Base-by-base conservation (phyloP, 2,329 filamentous ascomycete species). In the Pseudocercospora pini-densiflorae region DNA sequence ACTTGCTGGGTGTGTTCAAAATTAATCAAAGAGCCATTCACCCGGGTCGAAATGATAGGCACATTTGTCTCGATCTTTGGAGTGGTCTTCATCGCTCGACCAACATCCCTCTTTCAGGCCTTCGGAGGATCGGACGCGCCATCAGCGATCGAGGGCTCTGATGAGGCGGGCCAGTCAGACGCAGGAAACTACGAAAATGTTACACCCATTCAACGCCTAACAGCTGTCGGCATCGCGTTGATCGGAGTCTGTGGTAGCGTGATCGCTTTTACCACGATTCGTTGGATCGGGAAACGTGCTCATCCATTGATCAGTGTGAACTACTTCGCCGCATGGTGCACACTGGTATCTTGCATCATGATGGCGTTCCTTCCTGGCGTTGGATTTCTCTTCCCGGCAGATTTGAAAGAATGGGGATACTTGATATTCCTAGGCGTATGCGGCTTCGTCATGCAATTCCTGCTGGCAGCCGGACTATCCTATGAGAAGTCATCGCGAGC, bases 291-390 rank as follows among this genome's bases (percentile, higher is more conserved):
- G 14, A 87, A 88, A 72, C 86, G 92, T 29, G 90, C 91, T 0
- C 92, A 97, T 75, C 88, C 93, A 0, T 82, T 97, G n/a, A 88
- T 97, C 64, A 91, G 88, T 1, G 92, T 97, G 63, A 96, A 92
- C 73, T 96, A 94, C 79, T 97, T 97, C 74, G 88, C 89, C 2
- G 81, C 83, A 0, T 90, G 87, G 81, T 92, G 90, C 72, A 90
- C 88, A 0, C 72, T 93, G 2, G 88, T 97, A 57, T 89, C 89
- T 51, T 76, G 85, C 1, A 72, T 87, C 0, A 87, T 87, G 31
- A 86, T 96, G 70, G 69, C 86, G 4, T 73, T 79, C 2, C 68
- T 90, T 3, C 87, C 88, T 2, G 81, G 80, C 7, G 82, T 89
- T 5, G 84, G 84, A 1, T 87, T 90, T 68, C 76, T 87, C 5